phyloP scores from a whole-genome alignment of 208 protist species.

The Strigomonas culicis region DNA sequence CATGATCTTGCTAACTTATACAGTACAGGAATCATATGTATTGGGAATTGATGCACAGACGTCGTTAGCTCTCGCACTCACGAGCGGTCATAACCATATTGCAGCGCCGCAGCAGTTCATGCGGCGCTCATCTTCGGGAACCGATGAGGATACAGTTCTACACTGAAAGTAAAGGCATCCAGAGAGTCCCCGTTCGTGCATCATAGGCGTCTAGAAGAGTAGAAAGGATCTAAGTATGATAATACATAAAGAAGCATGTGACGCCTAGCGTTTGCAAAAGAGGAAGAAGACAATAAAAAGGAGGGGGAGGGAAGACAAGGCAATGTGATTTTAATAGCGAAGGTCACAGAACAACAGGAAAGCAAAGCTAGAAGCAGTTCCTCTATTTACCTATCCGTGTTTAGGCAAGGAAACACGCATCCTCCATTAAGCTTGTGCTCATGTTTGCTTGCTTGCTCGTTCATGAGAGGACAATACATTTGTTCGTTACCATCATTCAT shows the following conservation, averaged over 20 bases:
- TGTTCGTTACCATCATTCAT: not conserved
- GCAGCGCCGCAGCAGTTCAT: too few species aligned
- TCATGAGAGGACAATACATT: not conserved
- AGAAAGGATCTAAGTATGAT: not conserved
- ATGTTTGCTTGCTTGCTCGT: not conserved
- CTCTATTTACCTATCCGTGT: too few species aligned
- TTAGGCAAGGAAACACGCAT: too few species aligned
- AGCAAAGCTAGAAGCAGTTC: not conserved
- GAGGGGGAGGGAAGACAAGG: too few species aligned
- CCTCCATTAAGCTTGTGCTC: too few species aligned
- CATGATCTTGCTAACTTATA: slow-evolving; percentile 29
- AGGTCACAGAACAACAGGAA: slow-evolving; percentile 12
- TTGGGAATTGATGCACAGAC: slow-evolving; percentile 24
- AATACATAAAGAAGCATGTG: not conserved
- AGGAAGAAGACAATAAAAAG: too few species aligned
- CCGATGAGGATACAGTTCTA: slow-evolving; percentile 33
- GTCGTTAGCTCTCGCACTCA: slow-evolving; percentile 18
- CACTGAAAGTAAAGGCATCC: slow-evolving; percentile 19
- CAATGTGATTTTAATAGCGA: not conserved
- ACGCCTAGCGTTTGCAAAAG: not conserved
- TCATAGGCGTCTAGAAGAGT: not conserved
- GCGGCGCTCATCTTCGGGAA: slow-evolving; percentile 44
- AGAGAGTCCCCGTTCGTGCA: slow-evolving; percentile 34
- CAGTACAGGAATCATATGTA: slow-evolving; percentile 19
- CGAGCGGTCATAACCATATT: not conserved